Evolutionary conservation across 1,139 yeast species (phyloP).

Genomic region (Debaryomyces robertsiae): DNA sequence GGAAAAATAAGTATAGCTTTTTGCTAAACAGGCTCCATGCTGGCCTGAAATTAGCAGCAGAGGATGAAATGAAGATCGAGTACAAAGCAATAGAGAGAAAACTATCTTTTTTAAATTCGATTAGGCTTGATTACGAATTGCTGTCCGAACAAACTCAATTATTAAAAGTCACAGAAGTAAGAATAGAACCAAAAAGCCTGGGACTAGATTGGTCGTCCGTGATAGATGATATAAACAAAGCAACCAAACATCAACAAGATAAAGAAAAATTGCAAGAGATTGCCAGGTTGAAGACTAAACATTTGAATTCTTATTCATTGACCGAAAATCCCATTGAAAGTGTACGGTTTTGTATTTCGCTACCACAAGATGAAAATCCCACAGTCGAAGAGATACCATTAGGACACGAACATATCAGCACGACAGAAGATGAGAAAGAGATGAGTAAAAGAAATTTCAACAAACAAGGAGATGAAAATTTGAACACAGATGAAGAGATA

Average conservation of each 20-base stretch:
- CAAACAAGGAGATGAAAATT: neutral
- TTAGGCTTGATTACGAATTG: slow-evolving; percentile 32
- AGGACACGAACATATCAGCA: neutral
- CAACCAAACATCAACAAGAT: slow-evolving; percentile 33
- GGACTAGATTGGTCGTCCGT: slow-evolving; percentile 33
- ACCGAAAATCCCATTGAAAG: slow-evolving; percentile 52
- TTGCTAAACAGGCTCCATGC: slow-evolving; percentile 6
- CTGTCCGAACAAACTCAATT: slow-evolving; percentile 21
- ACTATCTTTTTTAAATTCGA: slow-evolving; percentile 30
- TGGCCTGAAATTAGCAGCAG: neutral
- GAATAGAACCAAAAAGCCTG: slow-evolving; percentile 8
- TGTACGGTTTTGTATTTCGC: slow-evolving; percentile 26
- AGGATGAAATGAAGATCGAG: neutral
- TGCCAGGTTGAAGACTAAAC: slow-evolving; percentile 37
- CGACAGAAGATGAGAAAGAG: neutral
- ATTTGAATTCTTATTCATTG: slow-evolving; percentile 53
- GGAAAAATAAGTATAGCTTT: slow-evolving; percentile 13
- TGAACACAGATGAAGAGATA: neutral
- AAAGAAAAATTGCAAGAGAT: slow-evolving; percentile 35
- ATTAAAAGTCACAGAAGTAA: slow-evolving; percentile 13
- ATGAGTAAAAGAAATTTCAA: neutral
- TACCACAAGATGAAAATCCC: slow-evolving; percentile 3
- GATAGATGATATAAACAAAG: slow-evolving; percentile 28
- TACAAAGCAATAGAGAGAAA: slow-evolving; percentile 14
- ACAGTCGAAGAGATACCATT: neutral